A percentile compares a stretch with the other conserved stretches of the same genome.
These are phyloP conservation scores for Xerocomus potaroensis DNA, from an alignment of 768 basidiomycete species.

Conservation along the genomic window DNA sequence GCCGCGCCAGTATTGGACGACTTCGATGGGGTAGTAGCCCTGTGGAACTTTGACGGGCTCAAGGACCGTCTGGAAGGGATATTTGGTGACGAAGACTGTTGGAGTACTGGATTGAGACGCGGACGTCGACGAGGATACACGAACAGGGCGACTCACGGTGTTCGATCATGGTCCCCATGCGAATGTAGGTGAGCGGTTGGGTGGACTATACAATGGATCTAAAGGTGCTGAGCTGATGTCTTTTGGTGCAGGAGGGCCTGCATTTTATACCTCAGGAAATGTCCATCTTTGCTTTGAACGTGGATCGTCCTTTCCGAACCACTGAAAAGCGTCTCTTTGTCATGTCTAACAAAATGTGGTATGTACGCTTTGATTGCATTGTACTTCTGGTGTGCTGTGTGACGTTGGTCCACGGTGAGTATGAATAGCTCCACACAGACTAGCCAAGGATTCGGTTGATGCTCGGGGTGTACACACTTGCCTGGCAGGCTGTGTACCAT, in stretches of 20 bases:
- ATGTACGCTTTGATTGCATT: not conserved
- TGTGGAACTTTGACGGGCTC: constrained; percentile 16
- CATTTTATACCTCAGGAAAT: constrained; percentile 6
- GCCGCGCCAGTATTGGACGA: constrained; percentile 28
- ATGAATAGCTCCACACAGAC: no score
- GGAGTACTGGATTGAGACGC: not conserved
- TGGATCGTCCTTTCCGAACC: not conserved
- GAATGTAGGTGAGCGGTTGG: no score
- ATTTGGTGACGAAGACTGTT: not conserved
- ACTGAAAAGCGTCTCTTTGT: constrained; percentile 3
- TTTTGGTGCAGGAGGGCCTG: not conserved
- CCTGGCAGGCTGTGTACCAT: no score
- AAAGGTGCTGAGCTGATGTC: not conserved
- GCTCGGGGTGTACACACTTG: no score
- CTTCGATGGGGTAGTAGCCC: constrained; percentile 20
- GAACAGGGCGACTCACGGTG: constrained; percentile 1
- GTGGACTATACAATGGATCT: not conserved
- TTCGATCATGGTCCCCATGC: not conserved
- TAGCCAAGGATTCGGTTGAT: no score
- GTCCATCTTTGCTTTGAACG: not conserved
- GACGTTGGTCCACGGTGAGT: no score
- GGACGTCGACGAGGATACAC: not conserved
- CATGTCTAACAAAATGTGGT: not conserved
- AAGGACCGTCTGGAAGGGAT: constrained; percentile 10
- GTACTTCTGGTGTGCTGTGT: not conserved